Evolutionary conservation across 495 filamentous ascomycete species (phyloP).

Genomic region (Neurospora tetrasperma): DNA sequence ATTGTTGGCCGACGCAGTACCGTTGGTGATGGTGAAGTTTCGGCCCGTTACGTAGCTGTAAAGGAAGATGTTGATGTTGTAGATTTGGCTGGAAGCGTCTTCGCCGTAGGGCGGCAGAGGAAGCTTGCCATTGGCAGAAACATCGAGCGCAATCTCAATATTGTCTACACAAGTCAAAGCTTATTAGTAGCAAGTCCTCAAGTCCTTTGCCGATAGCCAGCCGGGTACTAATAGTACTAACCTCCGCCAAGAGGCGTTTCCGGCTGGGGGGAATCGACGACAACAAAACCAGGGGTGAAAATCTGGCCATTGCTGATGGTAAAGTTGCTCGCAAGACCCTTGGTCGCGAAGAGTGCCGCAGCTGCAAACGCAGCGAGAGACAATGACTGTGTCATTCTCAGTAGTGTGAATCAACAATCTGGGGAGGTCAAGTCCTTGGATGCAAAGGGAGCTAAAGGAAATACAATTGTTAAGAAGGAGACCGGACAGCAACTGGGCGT

Average conservation of each 20-base stretch:
- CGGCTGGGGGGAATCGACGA: conserved; percentile 56
- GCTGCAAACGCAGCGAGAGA: conserved; percentile 12
- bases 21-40: conserved; percentile 62
- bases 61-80: conserved; percentile 56
- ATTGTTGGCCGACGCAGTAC: conserved; percentile 42
- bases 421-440: background rate
- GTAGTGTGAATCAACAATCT: conserved; percentile 18
- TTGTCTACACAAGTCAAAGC: conserved; percentile 29
- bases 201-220: background rate
- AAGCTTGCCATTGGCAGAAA: conserved; percentile 52
- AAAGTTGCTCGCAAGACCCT: conserved; percentile 29
- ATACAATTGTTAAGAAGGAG: background rate
- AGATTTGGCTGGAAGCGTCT: conserved; percentile 41
- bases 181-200: background rate
- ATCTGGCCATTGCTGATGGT: conserved; percentile 50
- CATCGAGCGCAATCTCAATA: conserved; percentile 56
- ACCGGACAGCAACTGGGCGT: background rate
- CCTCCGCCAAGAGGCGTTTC: conserved; percentile 56
- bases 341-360: conserved; percentile 5
- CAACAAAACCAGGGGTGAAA: conserved; percentile 52
- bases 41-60: conserved; percentile 47
- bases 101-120: conserved; percentile 43
- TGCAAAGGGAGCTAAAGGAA: background rate
- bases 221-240: conserved; percentile 19
- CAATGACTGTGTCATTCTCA: conserved; percentile 6